phyloP scores from a whole-genome alignment of 192 early-diverging fungal species.

The Fimicolochytrium jonesii region DNA sequence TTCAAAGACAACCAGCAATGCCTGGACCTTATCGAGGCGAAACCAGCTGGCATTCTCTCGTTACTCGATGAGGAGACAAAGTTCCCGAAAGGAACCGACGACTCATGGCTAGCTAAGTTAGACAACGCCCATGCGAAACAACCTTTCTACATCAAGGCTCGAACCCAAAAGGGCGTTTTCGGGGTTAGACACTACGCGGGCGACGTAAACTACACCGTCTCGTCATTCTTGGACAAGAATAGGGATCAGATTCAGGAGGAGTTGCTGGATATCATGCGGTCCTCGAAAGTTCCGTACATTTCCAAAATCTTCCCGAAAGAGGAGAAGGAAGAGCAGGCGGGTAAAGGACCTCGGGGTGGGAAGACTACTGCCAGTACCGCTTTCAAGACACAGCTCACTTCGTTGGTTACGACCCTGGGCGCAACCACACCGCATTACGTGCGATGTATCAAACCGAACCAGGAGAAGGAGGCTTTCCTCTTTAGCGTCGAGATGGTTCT shows the following conservation, averaged over 20 bases:
- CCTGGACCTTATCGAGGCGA: slow-evolving; percentile 52
- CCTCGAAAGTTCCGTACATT: slow-evolving; percentile 40
- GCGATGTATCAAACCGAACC: slow-evolving; percentile 58
- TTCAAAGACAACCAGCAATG: slow-evolving; percentile 49
- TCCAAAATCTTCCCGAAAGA: slow-evolving; percentile 39
- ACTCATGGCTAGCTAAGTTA: slow-evolving; percentile 45
- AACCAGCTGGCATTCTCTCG: slow-evolving; percentile 46
- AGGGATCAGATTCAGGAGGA: slow-evolving; percentile 54
- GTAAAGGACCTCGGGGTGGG: slow-evolving; percentile 24
- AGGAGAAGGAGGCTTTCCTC: slow-evolving; percentile 44
- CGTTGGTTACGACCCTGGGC: slow-evolving; percentile 43
- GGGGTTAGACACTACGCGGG: slow-evolving; percentile 55
- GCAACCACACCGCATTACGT: slow-evolving; percentile 55
- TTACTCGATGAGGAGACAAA: slow-evolving; percentile 55
- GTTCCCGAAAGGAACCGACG: slow-evolving; percentile 56
- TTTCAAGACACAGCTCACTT: slow-evolving; percentile 41
- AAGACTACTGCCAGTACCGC: slow-evolving; percentile 39
- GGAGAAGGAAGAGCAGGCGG: slow-evolving; percentile 27
- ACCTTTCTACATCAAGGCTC: slow-evolving; percentile 45
- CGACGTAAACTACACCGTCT: slow-evolving; percentile 44
- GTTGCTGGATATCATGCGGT: slow-evolving; percentile 46
- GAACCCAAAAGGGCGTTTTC: slow-evolving; percentile 46
- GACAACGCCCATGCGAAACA: slow-evolving; percentile 38
- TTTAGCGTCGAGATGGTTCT: slow-evolving; percentile 50
- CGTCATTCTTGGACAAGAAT: slow-evolving; percentile 53